Evolutionary conservation across 129 eudicot genomes (phyloP).

Genomic region (Pulicaria dysenterica): DNA sequence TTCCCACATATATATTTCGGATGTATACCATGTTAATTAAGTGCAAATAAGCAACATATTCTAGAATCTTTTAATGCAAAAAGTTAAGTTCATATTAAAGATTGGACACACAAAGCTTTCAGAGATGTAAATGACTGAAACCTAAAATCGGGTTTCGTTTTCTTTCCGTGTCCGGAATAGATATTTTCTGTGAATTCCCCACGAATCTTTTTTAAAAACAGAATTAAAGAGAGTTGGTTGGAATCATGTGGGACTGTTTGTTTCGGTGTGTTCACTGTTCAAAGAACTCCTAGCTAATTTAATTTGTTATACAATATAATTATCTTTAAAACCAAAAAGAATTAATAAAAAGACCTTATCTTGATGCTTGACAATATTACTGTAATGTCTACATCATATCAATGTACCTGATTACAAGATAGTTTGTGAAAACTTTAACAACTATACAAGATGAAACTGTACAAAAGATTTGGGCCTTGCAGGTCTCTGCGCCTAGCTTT

Average conservation of each 20-base stretch:
- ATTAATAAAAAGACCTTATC: background rate
- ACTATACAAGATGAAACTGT: constrained; percentile 9
- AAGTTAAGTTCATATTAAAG: background rate
- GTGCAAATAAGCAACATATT: background rate
- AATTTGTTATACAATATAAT: background rate
- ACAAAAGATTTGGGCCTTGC: constrained; percentile 15
- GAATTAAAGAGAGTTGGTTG: background rate
- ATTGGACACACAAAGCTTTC: background rate
- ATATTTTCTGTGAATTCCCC: background rate
- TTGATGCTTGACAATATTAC: constrained; percentile 6
- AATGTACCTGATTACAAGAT: constrained; percentile 29
- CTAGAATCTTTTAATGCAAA: background rate
- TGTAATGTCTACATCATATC: constrained; percentile 23
- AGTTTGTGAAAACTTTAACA: constrained; percentile 3
- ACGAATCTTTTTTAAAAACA: background rate
- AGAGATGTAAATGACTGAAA: background rate
- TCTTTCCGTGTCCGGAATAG: background rate
- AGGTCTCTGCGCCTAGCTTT: constrained; percentile 10
- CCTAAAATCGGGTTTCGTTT: background rate
- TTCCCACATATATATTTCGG: background rate
- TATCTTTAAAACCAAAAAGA: background rate
- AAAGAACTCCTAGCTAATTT: background rate
- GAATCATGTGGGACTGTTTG: background rate
- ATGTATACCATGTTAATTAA: background rate
- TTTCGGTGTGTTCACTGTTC: background rate